Conservation (phyloP, 169 alveolate genomes). For the Cryptosporidium tyzzeri region DNA sequence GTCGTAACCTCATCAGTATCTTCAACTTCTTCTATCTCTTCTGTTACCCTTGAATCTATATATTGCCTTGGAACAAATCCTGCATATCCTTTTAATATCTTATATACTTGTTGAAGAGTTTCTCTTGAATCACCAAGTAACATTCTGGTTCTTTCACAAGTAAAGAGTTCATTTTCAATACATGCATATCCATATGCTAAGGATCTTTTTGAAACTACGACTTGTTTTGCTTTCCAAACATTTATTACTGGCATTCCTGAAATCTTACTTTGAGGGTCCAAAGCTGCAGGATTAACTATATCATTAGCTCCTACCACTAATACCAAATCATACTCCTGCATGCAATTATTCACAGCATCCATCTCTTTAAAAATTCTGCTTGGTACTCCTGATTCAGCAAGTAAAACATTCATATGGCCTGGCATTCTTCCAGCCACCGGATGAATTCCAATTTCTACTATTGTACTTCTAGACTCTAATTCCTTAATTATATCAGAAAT, state of each 20-base stretch:
- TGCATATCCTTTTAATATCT: background rate
- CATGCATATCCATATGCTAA: conserved; percentile 82
- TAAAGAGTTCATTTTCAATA: conserved; percentile 81
- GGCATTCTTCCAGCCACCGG: conserved; percentile 84
- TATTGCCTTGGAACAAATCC: conserved; percentile 23
- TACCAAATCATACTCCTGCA: conserved; percentile 81
- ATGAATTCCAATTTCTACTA: conserved; percentile 78
- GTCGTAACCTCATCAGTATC: conserved; percentile 5
- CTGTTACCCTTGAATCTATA: conserved; percentile 31
- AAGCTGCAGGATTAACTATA: conserved; percentile 84
- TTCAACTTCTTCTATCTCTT: conserved; percentile 52
- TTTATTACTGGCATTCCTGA: conserved; percentile 83
- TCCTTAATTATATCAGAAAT: conserved; percentile 78
- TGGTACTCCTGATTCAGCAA: conserved; percentile 81
- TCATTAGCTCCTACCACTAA: conserved; percentile 86
- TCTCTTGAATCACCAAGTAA: conserved; percentile 77
- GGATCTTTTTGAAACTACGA: conserved; percentile 79
- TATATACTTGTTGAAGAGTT: conserved; percentile 36
- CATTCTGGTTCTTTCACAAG: conserved; percentile 78
- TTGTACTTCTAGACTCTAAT: conserved; percentile 71
- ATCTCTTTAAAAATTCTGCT: conserved; percentile 78
- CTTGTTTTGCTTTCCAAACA: conserved; percentile 81
- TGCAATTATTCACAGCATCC: conserved; percentile 80
- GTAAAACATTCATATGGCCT: conserved; percentile 81
- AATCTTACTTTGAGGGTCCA: conserved; percentile 75